Percentiles rank a stretch among this genome's conserved stretches.
Conservation (phyloP, 1,139 yeast genomes). For the Pichia sp. region DNA sequence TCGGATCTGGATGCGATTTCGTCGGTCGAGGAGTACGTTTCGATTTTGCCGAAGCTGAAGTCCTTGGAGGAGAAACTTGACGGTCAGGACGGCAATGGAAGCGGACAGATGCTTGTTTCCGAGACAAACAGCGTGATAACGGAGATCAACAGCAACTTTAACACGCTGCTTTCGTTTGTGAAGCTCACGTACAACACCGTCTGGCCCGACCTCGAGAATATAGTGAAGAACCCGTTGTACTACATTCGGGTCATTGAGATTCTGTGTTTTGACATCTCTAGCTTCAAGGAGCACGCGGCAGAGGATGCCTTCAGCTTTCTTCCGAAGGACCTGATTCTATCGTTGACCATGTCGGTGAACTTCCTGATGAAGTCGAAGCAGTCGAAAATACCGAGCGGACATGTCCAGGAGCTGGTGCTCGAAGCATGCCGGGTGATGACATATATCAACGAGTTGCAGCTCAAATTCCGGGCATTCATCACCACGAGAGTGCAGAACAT, state of each 20-base stretch:
- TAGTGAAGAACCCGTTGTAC: constrained; percentile 61
- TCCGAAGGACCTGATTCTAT: constrained; percentile 62
- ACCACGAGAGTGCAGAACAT: constrained; percentile 51
- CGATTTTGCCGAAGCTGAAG: constrained; percentile 25
- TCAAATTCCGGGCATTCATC: constrained; percentile 47
- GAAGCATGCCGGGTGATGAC: constrained; percentile 35
- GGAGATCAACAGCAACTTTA: constrained; percentile 55
- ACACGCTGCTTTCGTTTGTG: constrained; percentile 46
- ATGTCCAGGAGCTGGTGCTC: constrained; percentile 14
- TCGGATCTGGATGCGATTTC: constrained; percentile 11
- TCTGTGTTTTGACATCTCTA: constrained; percentile 41
- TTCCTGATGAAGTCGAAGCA: constrained; percentile 28
- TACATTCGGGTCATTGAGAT: constrained; percentile 53
- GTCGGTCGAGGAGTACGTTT: constrained; percentile 17
- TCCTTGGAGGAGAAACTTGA: constrained; percentile 26
- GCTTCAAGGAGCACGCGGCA: constrained; percentile 25
- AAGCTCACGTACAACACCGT: constrained; percentile 52
- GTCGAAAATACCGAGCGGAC: constrained; percentile 3
- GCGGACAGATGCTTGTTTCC: constrained; percentile 38
- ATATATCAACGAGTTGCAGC: constrained; percentile 7
- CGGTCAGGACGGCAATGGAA: not conserved
- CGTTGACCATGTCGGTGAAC: constrained; percentile 70
- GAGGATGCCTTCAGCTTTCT: constrained; percentile 40
- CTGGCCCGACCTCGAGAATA: constrained; percentile 67
- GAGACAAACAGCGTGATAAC: constrained; percentile 54